Conservation (phyloP, 352 stramenopile species). For the Phytophthora fragariae region DNA sequence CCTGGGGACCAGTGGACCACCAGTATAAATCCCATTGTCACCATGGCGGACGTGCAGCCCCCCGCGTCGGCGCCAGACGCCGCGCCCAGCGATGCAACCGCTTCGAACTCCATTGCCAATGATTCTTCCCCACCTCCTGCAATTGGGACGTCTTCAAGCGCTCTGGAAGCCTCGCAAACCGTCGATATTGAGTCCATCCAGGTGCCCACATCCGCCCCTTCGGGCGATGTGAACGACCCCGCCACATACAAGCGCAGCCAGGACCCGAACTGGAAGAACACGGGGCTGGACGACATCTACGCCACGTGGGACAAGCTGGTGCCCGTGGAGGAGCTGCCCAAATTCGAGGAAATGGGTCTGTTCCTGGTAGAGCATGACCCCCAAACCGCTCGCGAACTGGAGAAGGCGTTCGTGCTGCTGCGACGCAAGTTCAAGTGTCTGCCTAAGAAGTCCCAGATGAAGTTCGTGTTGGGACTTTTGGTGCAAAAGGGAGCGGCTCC, state of each 20-base stretch:
- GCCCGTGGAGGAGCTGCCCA: constrained; percentile 63
- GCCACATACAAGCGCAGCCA: constrained; percentile 90
- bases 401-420: constrained; percentile 87
- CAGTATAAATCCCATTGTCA: constrained; percentile 7
- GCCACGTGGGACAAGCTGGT: constrained; percentile 86
- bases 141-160: constrained; percentile 1
- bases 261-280: constrained; percentile 82
- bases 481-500: constrained; percentile 68
- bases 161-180: background rate
- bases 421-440: constrained; percentile 90
- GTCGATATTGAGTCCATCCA: constrained; percentile 45
- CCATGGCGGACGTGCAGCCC: constrained; percentile 34
- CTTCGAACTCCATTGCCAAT: background rate
- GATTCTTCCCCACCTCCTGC: background rate
- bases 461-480: constrained; percentile 84
- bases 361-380: constrained; percentile 81
- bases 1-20: constrained; percentile 23
- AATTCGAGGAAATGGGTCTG: constrained; percentile 82
- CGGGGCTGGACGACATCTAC: constrained; percentile 90
- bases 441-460: constrained; percentile 93
- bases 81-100: constrained; percentile 8
- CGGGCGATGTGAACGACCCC: constrained; percentile 75
- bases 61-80: constrained; percentile 1
- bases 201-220: constrained; percentile 12
- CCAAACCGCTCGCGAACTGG: constrained; percentile 80